These are phyloP conservation scores for Hsuehochloa calcarea DNA, from an alignment of 176 grass and related monocot genomes.

Conservation along the genomic window DNA sequence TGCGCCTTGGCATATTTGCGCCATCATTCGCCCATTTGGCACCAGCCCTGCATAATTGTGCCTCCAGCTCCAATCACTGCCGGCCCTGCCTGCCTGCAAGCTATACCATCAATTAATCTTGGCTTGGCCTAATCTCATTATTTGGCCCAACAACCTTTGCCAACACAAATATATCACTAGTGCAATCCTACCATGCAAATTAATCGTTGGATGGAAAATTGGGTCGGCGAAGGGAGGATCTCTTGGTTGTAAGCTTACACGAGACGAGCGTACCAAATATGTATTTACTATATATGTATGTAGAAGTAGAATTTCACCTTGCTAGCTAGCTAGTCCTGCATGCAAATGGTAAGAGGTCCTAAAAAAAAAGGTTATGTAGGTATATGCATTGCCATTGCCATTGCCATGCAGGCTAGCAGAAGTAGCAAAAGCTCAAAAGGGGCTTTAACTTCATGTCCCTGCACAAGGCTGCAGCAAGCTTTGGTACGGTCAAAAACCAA, in stretches of 20 bases:
- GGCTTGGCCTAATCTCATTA: not conserved
- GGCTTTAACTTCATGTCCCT: not conserved
- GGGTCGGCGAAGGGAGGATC: too few species aligned
- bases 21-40: conserved; percentile 24
- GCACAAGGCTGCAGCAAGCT: not conserved
- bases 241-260: too few species aligned
- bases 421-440: too few species aligned
- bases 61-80: not conserved
- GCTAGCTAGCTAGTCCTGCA: too few species aligned
- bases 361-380: not conserved
- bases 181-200: too few species aligned
- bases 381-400: too few species aligned
- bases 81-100: not conserved
- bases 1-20: conserved; percentile 13
- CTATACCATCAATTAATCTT: not conserved
- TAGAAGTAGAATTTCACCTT: too few species aligned
- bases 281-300: too few species aligned
- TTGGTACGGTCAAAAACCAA: not conserved
- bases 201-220: too few species aligned
- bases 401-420: too few species aligned
- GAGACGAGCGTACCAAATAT: too few species aligned
- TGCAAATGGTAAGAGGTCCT: not conserved
- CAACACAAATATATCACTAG: not conserved
- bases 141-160: not conserved
- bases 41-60: not conserved